Evolutionary conservation across 2,329 filamentous ascomycete species (phyloP).

Genomic region (Apiospora hydei): DNA sequence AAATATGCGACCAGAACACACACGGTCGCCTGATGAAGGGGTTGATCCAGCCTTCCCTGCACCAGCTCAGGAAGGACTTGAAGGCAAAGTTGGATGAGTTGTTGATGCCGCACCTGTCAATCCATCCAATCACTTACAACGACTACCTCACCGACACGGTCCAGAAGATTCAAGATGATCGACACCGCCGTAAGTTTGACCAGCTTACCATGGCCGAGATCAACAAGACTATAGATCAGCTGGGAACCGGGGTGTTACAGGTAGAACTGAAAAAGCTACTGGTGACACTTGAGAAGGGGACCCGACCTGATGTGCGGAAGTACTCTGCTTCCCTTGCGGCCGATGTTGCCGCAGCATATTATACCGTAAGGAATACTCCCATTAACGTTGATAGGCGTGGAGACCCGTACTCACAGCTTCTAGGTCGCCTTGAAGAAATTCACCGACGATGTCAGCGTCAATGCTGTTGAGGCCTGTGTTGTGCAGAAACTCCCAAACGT

Average conservation of each 20-base stretch:
- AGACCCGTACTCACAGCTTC: neutral
- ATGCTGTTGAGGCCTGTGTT: conserved; percentile 38
- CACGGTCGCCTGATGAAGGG: conserved; percentile 34
- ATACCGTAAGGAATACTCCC: conserved; percentile 7
- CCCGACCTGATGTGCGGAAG: neutral
- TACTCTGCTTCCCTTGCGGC: conserved; percentile 33
- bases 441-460: conserved; percentile 38
- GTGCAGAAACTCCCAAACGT: conserved; percentile 38
- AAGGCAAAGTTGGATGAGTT: conserved; percentile 36
- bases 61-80: conserved; percentile 32
- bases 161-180: conserved; percentile 32
- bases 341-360: conserved; percentile 37
- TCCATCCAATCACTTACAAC: conserved; percentile 40
- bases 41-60: conserved; percentile 35
- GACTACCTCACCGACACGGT: conserved; percentile 35
- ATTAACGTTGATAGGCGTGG: conserved; percentile 22
- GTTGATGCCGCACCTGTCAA: conserved; percentile 35
- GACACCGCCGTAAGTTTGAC: conserved; percentile 35
- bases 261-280: neutral
- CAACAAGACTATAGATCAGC: neutral
- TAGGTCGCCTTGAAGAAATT: conserved; percentile 40
- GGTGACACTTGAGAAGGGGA: neutral
- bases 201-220: conserved; percentile 3
- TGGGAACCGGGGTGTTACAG: neutral
- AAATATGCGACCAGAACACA: conserved; percentile 35